Evolutionary conservation across 208 protist genomes (phyloP), one percentile per base, ranked within the genome.

Genomic region (Herpetomonas muscarum): DNA sequence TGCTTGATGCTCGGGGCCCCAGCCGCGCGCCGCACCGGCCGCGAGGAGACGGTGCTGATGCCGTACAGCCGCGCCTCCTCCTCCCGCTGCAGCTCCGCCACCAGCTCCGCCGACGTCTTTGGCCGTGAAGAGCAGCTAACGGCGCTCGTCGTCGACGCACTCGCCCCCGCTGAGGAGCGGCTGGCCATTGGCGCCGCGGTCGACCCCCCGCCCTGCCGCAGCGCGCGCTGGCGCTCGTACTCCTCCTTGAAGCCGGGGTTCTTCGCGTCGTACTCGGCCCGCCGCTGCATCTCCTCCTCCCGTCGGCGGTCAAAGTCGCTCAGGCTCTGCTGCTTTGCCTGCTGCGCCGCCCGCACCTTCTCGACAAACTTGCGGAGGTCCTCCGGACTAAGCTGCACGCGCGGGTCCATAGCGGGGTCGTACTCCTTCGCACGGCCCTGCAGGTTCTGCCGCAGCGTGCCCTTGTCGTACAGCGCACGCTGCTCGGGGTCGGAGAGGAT

Each of bases 281-380:
- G 68, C n/a, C 87, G 84, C 45, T 55, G 56, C 81, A 90, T 86
- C 55, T 94, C 87, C 49, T 85, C 84, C 57, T 90, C 84, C n/a
- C 76, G 67, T n/a, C 75, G 76, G 25, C 59, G 56, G 56, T 87
- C 84, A 68, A 94, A 92, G 5, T 78, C 67, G 58, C 61, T 81
- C 24, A 56, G 57, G 22, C 74, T 32, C 55, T 79, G 55, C 42
- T 46, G 44, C 19, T 70, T 80, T 12, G 46, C 58, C n/a, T 80
- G 57, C 51, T 90, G 77, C 30, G 59, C 61, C 61, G 64, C 57
- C 17, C 71, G 67, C 21, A 87, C 51, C 22, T 76, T 77, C 59
- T 94, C 87, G 3, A 92, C 87, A 61, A 94, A 94, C 34, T 71
- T 57, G 28, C 87, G 83, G 24, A 94, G 51, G 25, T 85, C 76